Conservation (phyloP, 1,139 yeast genomes). For the Yamadazyma songkhlaensis region DNA sequence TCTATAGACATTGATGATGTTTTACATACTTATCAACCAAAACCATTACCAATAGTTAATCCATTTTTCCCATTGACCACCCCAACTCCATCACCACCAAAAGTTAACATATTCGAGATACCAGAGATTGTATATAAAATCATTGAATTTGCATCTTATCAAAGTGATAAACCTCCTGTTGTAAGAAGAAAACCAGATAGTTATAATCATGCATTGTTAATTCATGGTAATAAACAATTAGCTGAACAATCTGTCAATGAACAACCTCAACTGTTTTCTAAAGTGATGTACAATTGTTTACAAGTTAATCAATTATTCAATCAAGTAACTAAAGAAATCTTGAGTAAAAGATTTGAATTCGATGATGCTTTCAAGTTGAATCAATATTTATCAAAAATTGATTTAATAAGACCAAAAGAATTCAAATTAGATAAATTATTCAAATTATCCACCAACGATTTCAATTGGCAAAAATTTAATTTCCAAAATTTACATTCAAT, state of each 20-base stretch:
- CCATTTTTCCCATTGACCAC: background rate
- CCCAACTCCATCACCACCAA: background rate
- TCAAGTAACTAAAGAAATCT: slow-evolving; percentile 50
- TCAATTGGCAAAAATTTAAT: slow-evolving; percentile 20
- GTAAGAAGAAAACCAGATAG: slow-evolving; percentile 72
- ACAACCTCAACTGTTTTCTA: slow-evolving; percentile 3
- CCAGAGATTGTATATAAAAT: slow-evolving; percentile 76
- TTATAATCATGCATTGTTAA: slow-evolving; percentile 49
- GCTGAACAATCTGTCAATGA: slow-evolving; percentile 28
- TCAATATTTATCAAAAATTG: slow-evolving; percentile 29
- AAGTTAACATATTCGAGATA: slow-evolving; percentile 57
- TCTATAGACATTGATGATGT: background rate
- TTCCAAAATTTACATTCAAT: slow-evolving; percentile 58
- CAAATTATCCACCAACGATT: slow-evolving; percentile 18
- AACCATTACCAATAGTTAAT: background rate
- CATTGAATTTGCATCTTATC: slow-evolving; percentile 54
- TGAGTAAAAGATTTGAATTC: slow-evolving; percentile 57
- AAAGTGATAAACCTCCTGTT: slow-evolving; percentile 44
- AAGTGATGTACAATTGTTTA: slow-evolving; percentile 54
- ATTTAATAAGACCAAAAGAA: slow-evolving; percentile 22
- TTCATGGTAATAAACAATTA: slow-evolving; percentile 46
- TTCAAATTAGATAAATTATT: slow-evolving; percentile 38
- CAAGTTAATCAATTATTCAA: slow-evolving; percentile 69
- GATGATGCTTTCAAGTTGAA: slow-evolving; percentile 45
- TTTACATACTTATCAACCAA: background rate